phyloP scores from a whole-genome alignment of 208 protist species.

The Trypanosoma cruzi region DNA sequence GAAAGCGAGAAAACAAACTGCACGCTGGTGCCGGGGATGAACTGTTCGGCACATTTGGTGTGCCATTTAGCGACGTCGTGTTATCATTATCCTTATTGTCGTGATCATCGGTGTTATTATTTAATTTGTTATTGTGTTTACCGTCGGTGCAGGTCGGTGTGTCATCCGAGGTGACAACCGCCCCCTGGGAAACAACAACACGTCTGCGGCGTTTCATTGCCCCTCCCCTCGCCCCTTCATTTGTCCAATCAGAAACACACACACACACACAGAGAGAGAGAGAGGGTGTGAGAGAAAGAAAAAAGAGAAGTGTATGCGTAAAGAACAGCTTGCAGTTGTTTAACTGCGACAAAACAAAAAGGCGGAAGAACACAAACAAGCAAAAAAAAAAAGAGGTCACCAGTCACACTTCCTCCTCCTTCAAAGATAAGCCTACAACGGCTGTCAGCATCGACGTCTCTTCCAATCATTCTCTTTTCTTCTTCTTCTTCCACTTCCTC shows the following conservation, averaged over 20 bases:
- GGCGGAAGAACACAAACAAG: too few relatives aligned
- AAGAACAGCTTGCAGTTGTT: too few relatives aligned
- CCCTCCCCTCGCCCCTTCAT: neutral
- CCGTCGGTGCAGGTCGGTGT: neutral
- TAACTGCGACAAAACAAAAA: too few relatives aligned
- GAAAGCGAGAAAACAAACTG: slow-evolving; percentile 74
- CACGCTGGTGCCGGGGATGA: slow-evolving; percentile 38
- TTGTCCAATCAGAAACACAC: neutral
- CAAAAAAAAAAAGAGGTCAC: too few relatives aligned
- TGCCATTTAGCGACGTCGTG: neutral
- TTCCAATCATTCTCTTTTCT: too few relatives aligned
- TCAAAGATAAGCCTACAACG: too few relatives aligned
- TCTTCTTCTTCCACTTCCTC: too few relatives aligned
- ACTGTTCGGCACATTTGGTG: slow-evolving; percentile 7
- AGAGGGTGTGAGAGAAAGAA: too few relatives aligned
- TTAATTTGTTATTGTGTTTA: neutral
- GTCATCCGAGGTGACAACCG: neutral
- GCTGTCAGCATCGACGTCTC: too few relatives aligned
- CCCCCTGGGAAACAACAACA: too few relatives aligned
- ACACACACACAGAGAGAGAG: neutral
- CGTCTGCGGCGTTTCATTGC: neutral
- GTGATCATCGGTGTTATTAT: too few relatives aligned
- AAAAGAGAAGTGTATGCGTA: neutral
- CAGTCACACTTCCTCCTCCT: too few relatives aligned
- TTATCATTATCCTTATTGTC: neutral